These are phyloP conservation scores for Citrullus amarus DNA, from an alignment of 306 rosid species.

Conservation along the genomic window DNA sequence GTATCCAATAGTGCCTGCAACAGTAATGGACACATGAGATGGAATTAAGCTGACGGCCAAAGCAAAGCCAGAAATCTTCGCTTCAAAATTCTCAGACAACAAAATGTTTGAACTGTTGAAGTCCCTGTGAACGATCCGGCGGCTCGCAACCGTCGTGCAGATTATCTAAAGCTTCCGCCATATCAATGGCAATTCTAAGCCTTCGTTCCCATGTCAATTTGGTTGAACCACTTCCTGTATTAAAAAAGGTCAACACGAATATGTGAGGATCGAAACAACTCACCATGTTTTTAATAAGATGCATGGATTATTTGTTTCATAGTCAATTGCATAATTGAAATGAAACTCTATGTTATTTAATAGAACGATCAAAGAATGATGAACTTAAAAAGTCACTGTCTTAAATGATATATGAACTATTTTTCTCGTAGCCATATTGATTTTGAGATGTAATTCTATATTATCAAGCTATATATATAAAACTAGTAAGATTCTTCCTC, in stretches of 20 bases:
- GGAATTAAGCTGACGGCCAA: constrained; percentile 27
- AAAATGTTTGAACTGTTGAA: constrained; percentile 18
- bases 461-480: background rate
- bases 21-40: background rate
- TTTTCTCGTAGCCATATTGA: too few relatives aligned
- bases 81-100: constrained; percentile 24
- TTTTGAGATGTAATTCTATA: too few relatives aligned
- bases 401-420: too few relatives aligned
- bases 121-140: background rate
- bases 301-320: too few relatives aligned
- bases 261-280: too few relatives aligned
- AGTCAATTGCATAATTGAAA: too few relatives aligned
- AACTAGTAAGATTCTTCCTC: background rate
- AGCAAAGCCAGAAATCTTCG: constrained; percentile 42
- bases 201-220: constrained; percentile 18
- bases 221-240: background rate
- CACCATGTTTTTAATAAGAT: too few relatives aligned
- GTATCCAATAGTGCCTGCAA: background rate
- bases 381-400: too few relatives aligned
- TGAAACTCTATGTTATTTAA: too few relatives aligned
- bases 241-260: too few relatives aligned
- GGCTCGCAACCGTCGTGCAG: constrained; percentile 25
- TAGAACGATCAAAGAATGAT: too few relatives aligned
- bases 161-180: constrained; percentile 25
- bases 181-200: constrained; percentile 21